phyloP scores from a whole-genome alignment of 1,139 yeast species.

The Debaryomyces psychrophilus region DNA sequence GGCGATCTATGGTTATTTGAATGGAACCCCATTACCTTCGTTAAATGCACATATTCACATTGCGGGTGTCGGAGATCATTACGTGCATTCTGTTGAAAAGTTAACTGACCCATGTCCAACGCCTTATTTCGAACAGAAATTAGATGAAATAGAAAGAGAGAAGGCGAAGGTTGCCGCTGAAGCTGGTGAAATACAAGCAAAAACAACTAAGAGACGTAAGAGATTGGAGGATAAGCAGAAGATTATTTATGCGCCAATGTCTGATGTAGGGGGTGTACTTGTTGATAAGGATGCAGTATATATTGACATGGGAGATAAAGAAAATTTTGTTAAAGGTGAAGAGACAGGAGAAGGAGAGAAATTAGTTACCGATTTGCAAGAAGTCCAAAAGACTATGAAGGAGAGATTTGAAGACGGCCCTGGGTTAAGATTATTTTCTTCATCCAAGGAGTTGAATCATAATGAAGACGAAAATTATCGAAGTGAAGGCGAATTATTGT shows the following conservation, averaged over 20 bases:
- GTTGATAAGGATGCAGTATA: slow-evolving; percentile 97
- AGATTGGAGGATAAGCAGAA: slow-evolving; percentile 93
- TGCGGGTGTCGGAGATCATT: slow-evolving; percentile 93
- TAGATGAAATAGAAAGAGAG: slow-evolving; percentile 79
- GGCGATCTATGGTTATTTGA: slow-evolving; percentile 91
- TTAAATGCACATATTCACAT: slow-evolving; percentile 83
- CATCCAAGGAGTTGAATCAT: slow-evolving; percentile 53
- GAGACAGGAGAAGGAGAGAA: slow-evolving; percentile 83
- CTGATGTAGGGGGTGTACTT: slow-evolving; percentile 96
- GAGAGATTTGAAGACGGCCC: slow-evolving; percentile 64
- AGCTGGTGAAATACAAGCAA: slow-evolving; percentile 57
- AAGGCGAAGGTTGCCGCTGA: slow-evolving; percentile 64
- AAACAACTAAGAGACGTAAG: slow-evolving; percentile 72
- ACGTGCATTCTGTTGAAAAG: slow-evolving; percentile 76
- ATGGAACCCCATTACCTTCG: slow-evolving; percentile 85
- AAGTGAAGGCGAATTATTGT: slow-evolving; percentile 37
- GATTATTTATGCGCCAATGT: slow-evolving; percentile 97
- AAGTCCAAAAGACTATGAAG: slow-evolving; percentile 63
- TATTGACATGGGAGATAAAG: slow-evolving; percentile 77
- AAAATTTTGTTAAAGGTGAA: slow-evolving; percentile 60
- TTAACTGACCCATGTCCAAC: slow-evolving; percentile 99
- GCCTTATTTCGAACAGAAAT: slow-evolving; percentile 83
- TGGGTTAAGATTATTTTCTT: slow-evolving; percentile 73
- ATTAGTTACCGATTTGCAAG: slow-evolving; percentile 79
- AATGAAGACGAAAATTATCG: slow-evolving; percentile 41